Evolutionary conservation across 768 basidiomycete genomes (phyloP), one percentile per base, ranked within the genome.

Genomic region (Boletus coccyginus): DNA sequence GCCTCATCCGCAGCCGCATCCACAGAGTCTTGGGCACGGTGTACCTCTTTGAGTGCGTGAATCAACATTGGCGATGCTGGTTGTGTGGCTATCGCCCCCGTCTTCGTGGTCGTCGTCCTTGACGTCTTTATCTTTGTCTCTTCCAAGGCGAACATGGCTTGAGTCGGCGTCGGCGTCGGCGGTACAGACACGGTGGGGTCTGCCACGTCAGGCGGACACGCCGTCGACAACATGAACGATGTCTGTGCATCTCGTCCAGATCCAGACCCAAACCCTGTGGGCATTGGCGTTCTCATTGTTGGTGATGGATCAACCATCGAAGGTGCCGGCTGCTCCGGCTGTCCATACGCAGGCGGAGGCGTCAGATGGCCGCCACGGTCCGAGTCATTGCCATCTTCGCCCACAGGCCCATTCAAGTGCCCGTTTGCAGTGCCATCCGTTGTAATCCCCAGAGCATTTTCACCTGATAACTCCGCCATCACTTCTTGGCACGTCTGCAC

Each of bases 1-100:
- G 52, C 67, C 50, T 58, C 63, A 19, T 67, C 66, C 7, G 33
- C 65, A 33, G 62, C 65, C 4, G 65, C 55, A 39, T 67, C 67
- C 17, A 57, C 53, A 19, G 58, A 52, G 24, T 67, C 67, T 52
- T 67, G 66, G 11, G 49, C 67, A 7, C n/a, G 55, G 31, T 60
- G 67, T 10, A 69, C 43, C 31, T 66, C 58, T 16, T 19, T 43
- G 41, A 67, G 61, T 6, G 56, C 65, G 21, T 42, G 32, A 36
- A 36, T 21, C 46, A 42, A 16, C 6, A 16, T 17, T 17, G 46
- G 39, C 5, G 29, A 38, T 13, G 7, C 17, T 24, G 49, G 12
- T 5, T 52, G 24, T 16, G 11, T 46, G 17, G n/a, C 16, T 7
- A 12, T 19, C n/a, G 3, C 7, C 16, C 33, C 52, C 7, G 46